Evolutionary conservation across 225 moss, liverwort and hornwort species (phyloP), one percentile per base, ranked within the genome.

Genomic region (Straminergon stramineum): DNA sequence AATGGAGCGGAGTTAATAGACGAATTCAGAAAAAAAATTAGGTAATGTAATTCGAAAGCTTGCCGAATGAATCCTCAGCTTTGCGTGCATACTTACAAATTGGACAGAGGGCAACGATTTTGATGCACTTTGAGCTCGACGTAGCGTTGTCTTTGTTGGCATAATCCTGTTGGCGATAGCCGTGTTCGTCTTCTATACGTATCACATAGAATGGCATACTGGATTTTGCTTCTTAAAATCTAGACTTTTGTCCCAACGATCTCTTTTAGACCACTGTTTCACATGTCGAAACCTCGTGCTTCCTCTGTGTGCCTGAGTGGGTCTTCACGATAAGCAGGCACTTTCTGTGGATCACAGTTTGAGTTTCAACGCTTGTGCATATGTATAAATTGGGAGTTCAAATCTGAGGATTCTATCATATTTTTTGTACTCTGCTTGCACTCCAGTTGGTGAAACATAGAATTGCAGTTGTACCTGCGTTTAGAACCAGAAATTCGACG

Each of bases 401-500:
- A 95, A 90, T 78, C 61, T 93, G 73, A 95, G 93, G 51, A 85
- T 85, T 64, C 88, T 87, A 68, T 91, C 89, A 64, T 73, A 61
- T 81, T 70, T 92, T 87, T 39, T 79, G 85, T 92, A 95, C 52
- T 91, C 91, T 9, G 93, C 92, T 92, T 90, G 91, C 86, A 92
- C 91, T 88, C 79, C 87, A 71, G 53, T 83, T 68, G 93, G 93
- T 75, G 90, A 90, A 58, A 92, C 91, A 88, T 89, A 91, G 82
- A 95, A 95, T 60, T 90, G 88, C 56, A 93, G 89, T 51, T 92
- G 73, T 77, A 95, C 95, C 95, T 95, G 92, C 87, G 77, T 88
- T 70, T 23, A 48, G 7, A 62, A 87, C 37, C 17, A 81, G 81
- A 85, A 76, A 48, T n/a, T 75, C 27, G n/a, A 76, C 15, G 30